phyloP scores from a whole-genome alignment of 2,329 filamentous ascomycete species.

The Pseudogymnoascus sp. region DNA sequence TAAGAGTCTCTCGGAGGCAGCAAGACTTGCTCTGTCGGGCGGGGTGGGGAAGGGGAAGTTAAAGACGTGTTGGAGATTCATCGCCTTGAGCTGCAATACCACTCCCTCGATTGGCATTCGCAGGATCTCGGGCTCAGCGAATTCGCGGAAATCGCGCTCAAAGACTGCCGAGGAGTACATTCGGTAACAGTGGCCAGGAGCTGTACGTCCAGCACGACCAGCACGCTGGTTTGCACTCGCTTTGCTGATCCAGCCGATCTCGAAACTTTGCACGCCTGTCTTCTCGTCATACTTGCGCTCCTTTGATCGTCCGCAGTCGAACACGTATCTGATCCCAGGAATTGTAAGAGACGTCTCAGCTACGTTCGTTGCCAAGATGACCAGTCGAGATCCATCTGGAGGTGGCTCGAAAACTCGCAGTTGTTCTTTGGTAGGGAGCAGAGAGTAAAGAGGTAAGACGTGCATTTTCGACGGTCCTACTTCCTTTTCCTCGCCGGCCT shows the following conservation, averaged over 20 bases:
- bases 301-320: constrained; percentile 87
- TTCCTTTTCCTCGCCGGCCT: constrained; percentile 46
- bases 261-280: constrained; percentile 91
- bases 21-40: constrained; percentile 66
- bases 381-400: constrained; percentile 72
- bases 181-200: constrained; percentile 90
- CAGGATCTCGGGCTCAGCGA: constrained; percentile 79
- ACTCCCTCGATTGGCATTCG: constrained; percentile 89
- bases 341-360: constrained; percentile 97
- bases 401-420: constrained; percentile 80
- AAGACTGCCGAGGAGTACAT: constrained; percentile 93
- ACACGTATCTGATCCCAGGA: constrained; percentile 88
- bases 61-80: constrained; percentile 82
- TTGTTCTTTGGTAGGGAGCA: constrained; percentile 84
- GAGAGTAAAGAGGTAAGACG: constrained; percentile 86
- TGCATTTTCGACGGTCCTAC: constrained; percentile 67
- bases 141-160: constrained; percentile 79
- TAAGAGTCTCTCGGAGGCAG: constrained; percentile 77
- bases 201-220: constrained; percentile 90
- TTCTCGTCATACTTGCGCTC: constrained; percentile 81
- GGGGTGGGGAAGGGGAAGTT: constrained; percentile 96
- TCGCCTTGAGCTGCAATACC: constrained; percentile 87
- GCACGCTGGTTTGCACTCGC: constrained; percentile 86
- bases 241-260: constrained; percentile 95
- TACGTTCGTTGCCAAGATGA: constrained; percentile 91